Evolutionary conservation across 1,284 basidiomycete genomes (phyloP).

Genomic region (Fomitopsis pinicola): DNA sequence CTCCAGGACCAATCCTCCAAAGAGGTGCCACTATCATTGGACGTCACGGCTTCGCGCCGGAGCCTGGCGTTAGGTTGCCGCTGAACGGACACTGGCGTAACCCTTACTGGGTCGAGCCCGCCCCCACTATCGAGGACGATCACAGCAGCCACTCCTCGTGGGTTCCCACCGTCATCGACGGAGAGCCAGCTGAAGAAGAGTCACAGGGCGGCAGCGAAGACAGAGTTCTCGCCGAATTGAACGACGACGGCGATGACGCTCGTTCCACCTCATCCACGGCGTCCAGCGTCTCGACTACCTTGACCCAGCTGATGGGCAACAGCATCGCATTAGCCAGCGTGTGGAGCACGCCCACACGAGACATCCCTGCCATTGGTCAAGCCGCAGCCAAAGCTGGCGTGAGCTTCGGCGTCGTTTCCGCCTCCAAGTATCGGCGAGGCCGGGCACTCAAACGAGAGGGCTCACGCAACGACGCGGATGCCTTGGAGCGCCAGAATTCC

Average conservation of each 20-base stretch:
- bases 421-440: not conserved
- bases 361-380: constrained; percentile 18
- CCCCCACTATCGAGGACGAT: constrained; percentile 4
- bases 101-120: constrained; percentile 23
- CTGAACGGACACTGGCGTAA: constrained; percentile 17
- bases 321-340: constrained; percentile 22
- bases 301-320: constrained; percentile 12
- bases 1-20: constrained; percentile 6
- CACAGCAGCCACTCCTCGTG: constrained; percentile 11
- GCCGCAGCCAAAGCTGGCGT: constrained; percentile 21
- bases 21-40: constrained; percentile 4
- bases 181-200: constrained; percentile 10
- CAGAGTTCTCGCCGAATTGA: not conserved
- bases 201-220: constrained; percentile 9
- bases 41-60: constrained; percentile 4
- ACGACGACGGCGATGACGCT: not conserved
- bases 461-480: not conserved
- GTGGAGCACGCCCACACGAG: constrained; percentile 21
- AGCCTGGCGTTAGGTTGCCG: constrained; percentile 4
- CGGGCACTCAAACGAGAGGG: constrained; percentile 17
- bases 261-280: not conserved
- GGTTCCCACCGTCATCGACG: constrained; percentile 21
- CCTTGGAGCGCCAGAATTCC: constrained; percentile 14
- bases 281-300: constrained; percentile 30
- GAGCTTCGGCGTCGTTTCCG: constrained; percentile 17